A percentile compares a stretch with the other conserved stretches of the same genome.
These are phyloP conservation scores for Pichia sp. DNA, from an alignment of 1,139 yeast species.

Conservation along the genomic window DNA sequence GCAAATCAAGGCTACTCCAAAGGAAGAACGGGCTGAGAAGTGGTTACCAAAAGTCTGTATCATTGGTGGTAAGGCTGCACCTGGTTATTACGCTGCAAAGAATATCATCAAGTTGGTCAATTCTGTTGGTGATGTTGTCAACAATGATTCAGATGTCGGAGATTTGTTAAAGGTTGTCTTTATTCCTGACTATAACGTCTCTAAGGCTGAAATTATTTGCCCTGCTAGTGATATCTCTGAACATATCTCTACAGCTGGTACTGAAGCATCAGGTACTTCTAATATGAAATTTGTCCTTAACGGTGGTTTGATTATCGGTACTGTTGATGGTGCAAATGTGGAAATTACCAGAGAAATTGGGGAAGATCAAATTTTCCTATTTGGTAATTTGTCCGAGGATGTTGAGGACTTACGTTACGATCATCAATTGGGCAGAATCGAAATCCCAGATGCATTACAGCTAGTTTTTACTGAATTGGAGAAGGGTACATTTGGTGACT, in stretches of 20 bases:
- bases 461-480: constrained; percentile 66
- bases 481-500: constrained; percentile 63
- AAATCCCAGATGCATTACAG: constrained; percentile 48
- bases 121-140: constrained; percentile 73
- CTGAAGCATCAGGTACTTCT: constrained; percentile 95
- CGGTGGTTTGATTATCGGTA: constrained; percentile 91
- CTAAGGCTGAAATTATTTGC: constrained; percentile 84
- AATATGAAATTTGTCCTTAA: constrained; percentile 93
- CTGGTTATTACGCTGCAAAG: constrained; percentile 95
- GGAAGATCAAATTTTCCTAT: constrained; percentile 85
- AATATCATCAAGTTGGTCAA: constrained; percentile 80
- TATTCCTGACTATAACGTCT: constrained; percentile 87
- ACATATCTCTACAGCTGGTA: constrained; percentile 97
- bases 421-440: constrained; percentile 51
- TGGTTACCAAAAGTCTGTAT: constrained; percentile 72
- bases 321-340: constrained; percentile 96
- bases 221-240: constrained; percentile 91
- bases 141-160: constrained; percentile 66
- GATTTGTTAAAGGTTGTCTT: constrained; percentile 79
- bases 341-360: constrained; percentile 90
- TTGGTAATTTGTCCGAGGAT: constrained; percentile 84
- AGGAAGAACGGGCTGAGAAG: constrained; percentile 56
- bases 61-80: constrained; percentile 95
- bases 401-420: constrained; percentile 80
- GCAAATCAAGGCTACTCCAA: constrained; percentile 60